phyloP scores from a whole-genome alignment of 177 flowering plant species.

The Telopea speciosissima region DNA sequence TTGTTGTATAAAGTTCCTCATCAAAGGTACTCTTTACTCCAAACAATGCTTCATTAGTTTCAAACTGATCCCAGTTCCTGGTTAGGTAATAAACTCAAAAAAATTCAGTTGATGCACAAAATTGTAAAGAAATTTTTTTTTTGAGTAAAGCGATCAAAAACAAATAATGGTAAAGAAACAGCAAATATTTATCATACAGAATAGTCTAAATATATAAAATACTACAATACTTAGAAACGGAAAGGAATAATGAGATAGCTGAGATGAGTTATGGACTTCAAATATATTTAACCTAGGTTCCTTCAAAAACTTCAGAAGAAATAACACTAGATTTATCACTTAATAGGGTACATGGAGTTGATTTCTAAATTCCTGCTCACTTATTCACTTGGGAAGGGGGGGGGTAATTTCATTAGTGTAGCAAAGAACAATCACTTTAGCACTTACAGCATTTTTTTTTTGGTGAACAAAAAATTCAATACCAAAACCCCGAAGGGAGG shows the following conservation, averaged over 20 bases:
- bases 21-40: constrained; percentile 96
- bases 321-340: background rate
- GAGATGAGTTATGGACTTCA: background rate
- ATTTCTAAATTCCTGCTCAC: background rate
- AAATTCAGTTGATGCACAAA: background rate
- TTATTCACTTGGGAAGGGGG: no score
- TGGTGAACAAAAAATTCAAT: no score
- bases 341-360: background rate
- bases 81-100: constrained; percentile 4
- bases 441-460: no score
- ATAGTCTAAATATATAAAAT: no score
- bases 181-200: background rate
- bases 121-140: background rate
- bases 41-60: constrained; percentile 76
- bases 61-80: constrained; percentile 97
- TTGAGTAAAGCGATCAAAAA: background rate
- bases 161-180: background rate
- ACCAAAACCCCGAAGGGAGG: no score
- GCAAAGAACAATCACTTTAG: background rate
- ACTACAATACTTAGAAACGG: no score
- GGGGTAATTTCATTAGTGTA: background rate
- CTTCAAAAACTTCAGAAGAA: no score
- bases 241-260: background rate
- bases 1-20: constrained; percentile 97
- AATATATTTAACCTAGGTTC: no score